Evolutionary conservation across 192 early-diverging fungal species (phyloP), one percentile per base, ranked within the genome.

Genomic region (Backusella parvicylindrica): DNA sequence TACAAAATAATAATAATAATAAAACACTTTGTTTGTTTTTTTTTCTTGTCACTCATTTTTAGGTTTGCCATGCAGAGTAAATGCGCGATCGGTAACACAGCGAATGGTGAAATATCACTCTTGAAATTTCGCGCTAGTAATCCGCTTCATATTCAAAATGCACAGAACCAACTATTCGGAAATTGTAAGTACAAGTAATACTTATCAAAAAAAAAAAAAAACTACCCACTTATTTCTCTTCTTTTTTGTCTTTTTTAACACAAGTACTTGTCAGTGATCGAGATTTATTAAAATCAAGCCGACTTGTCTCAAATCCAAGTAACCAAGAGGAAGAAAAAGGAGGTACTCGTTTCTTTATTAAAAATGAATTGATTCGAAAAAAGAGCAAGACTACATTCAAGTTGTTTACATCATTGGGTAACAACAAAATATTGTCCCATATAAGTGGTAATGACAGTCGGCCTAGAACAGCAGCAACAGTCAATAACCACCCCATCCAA

Each of bases 31-130:
- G 12, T 38, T 9, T 60, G 11, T 60, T 56, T 56, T 56, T 56
- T 60, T 26, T n/a, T n/a, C n/a, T n/a, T n/a, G n/a, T n/a, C n/a
- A n/a, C n/a, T n/a, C n/a, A n/a, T n/a, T 67, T 67, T 67, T 68
- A 68, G 66, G 35, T 68, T 68, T 68, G 66, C 66, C 33, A 68
- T 68, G 36, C 66, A 36, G n/a, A 68, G 66, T 36, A 68, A 68
- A 68, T 68, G 66, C 9, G 66, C 66, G 2, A 68, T 68, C 4
- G 66, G 66, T 68, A 68, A 68, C 35, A 68, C 66, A 38, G 21
- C 33, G 8, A 68, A 68, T 35, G 66, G 36, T 38, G 66, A 68
- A 68, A 68, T 68, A 68, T 68, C 66, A 23, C 32, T 68, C 32
- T 68, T 68, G 12, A 68, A 33, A 1, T 68, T 68, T 23, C 21